These are phyloP conservation scores for Stevia rebaudiana DNA, from an alignment of 140 eudicot species.

Conservation along the genomic window DNA sequence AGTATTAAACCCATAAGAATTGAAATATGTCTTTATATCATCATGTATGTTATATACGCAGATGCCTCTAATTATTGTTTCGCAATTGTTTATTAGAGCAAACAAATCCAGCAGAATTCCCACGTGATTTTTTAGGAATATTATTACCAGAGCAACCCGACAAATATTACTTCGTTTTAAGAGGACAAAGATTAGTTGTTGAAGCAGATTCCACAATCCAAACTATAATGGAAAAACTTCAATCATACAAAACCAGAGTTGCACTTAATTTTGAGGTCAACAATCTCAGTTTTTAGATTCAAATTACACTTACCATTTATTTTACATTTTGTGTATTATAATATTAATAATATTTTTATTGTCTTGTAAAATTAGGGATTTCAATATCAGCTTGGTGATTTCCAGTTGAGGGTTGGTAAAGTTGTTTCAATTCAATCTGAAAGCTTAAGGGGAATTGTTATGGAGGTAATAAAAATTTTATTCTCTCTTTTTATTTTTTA, in stretches of 20 bases:
- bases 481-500: too few species aligned
- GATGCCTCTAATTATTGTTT: too few species aligned
- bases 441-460: slow-evolving; percentile 77
- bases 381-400: slow-evolving; percentile 93
- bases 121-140: slow-evolving; percentile 84
- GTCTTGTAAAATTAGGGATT: too few species aligned
- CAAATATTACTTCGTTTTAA: slow-evolving; percentile 71
- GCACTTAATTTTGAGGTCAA: slow-evolving; percentile 87
- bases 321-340: too few species aligned
- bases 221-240: slow-evolving; percentile 82
- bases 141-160: slow-evolving; percentile 79
- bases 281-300: too few species aligned
- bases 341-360: too few species aligned
- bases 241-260: slow-evolving; percentile 78
- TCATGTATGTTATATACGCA: too few species aligned
- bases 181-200: slow-evolving; percentile 65
- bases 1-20: too few species aligned
- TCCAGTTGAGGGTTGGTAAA: slow-evolving; percentile 86
- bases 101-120: slow-evolving; percentile 55
- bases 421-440: slow-evolving; percentile 76
- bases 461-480: too few species aligned
- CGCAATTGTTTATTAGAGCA: too few species aligned
- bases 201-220: slow-evolving; percentile 84
- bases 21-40: neutral
- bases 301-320: too few species aligned